phyloP scores from a whole-genome alignment of 148 eudicot species.

The Spergularia marina region DNA sequence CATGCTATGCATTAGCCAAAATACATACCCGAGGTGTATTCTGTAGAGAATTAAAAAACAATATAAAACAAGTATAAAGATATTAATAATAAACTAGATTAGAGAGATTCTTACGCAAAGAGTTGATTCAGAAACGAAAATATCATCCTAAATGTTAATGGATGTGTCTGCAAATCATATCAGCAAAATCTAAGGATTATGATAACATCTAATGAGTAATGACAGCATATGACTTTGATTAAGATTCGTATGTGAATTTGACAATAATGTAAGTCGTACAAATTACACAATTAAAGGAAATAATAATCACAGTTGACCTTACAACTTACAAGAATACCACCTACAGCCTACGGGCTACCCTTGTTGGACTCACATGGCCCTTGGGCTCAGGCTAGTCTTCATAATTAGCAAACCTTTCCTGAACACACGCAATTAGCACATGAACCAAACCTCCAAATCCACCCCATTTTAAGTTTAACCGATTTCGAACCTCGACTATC shows the following conservation, averaged over 20 bases:
- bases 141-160: no score
- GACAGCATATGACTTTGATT: neutral
- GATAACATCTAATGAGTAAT: no score
- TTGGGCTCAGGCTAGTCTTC: neutral
- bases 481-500: neutral
- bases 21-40: no score
- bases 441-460: neutral
- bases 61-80: no score
- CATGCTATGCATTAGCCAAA: no score
- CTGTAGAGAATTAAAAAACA: no score
- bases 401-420: slow-evolving; percentile 1
- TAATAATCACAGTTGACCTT: neutral
- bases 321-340: neutral
- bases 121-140: no score
- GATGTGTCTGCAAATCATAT: no score
- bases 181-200: no score
- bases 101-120: no score
- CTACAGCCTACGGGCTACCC: neutral
- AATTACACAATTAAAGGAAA: neutral
- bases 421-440: neutral
- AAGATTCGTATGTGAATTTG: neutral
- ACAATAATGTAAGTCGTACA: no score
- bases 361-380: neutral
- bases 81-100: no score
- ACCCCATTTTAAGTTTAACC: neutral